Evolutionary conservation across 768 basidiomycete species (phyloP), one percentile per base, ranked within the genome.

Genomic region (Hortiboletus campestris): DNA sequence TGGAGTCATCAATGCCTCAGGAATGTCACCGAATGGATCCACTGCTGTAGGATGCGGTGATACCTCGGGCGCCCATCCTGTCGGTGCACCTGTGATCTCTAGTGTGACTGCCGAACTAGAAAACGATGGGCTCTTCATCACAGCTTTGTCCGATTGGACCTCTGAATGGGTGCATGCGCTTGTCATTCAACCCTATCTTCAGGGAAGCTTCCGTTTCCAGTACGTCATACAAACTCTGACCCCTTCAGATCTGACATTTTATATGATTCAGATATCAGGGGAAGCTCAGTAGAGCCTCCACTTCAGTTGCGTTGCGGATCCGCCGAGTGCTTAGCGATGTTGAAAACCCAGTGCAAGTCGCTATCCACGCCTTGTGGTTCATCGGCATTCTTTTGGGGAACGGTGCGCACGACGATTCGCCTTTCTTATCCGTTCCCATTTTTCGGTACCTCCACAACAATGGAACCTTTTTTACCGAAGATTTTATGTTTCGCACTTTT

Each of bases 401-500:
- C 19, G 57, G 52, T 10, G 47, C 48, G 14, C 53, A 59, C 17
- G 48, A 57, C 12, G 59, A 64, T 47, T 31, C 36, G 6, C 45
- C 63, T 52, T 74, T 75, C 51, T 53, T 67, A 32, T 65, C 67
- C 6, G 28, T 69, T 22, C 65, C 69, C 22, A 56, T 69, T 34
- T 69, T 74, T 29, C 65, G 64, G 49, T 67, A 64, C 55, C 59
- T 75, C 28, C 60, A 63, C 47, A 59, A 63, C 46, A 65, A 67
- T 31, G 69, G 74, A 19, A 51, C 63, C 9, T 57, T 56, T 28
- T 45, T 62, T 35, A 63, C 59, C 13, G 72, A 74, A 48, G 73
- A 73, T 13, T 72, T 74, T 41, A 63, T 75, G 72, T 60, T 74
- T 50, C 70, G 64, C 29, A 58, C 66, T 16, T 75, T 74, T 45